A percentile compares a stretch with the other conserved stretches of the same genome.
phyloP scores from a whole-genome alignment of 257 asterid genomes.

The Nicotiana knightiana region DNA sequence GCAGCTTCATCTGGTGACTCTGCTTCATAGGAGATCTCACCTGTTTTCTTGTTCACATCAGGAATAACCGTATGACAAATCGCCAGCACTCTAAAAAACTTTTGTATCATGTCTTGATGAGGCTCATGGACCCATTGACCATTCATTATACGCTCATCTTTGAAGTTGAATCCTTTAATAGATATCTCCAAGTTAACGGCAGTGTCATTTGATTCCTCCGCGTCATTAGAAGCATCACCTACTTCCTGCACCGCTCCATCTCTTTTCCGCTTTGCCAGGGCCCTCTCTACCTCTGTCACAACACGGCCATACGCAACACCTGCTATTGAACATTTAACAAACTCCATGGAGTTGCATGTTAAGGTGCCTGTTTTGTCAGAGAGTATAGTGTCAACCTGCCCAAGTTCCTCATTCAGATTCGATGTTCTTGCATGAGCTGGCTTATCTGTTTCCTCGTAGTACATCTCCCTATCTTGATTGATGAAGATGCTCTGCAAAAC shows the following conservation, averaged over 20 bases:
- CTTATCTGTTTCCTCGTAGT: conserved; percentile 63
- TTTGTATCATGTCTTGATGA: conserved; percentile 53
- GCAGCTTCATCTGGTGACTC: conserved; percentile 99
- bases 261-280: conserved; percentile 58
- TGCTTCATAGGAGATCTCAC: conserved; percentile 79
- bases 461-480: conserved; percentile 83
- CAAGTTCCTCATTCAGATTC: conserved; percentile 94
- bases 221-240: conserved; percentile 20
- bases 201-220: conserved; percentile 18
- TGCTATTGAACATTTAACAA: conserved; percentile 80
- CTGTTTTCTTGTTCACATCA: conserved; percentile 52
- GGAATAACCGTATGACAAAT: conserved; percentile 96
- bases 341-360: conserved; percentile 96
- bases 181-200: conserved; percentile 24
- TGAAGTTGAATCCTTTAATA: conserved; percentile 77
- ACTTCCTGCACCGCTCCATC: conserved; percentile 22
- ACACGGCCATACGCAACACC: conserved; percentile 88
- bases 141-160: conserved; percentile 77
- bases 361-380: conserved; percentile 96
- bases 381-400: conserved; percentile 79
- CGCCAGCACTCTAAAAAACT: conserved; percentile 76
- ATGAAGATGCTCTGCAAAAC: conserved; percentile 78
- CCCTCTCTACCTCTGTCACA: conserved; percentile 90
- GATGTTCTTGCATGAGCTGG: conserved; percentile 96
- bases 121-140: conserved; percentile 80